A percentile compares a stretch with the other conserved stretches of the same genome.
These are phyloP conservation scores for Lecanicillium sp. DNA, from an alignment of 2,329 filamentous ascomycete genomes.

Conservation along the genomic window DNA sequence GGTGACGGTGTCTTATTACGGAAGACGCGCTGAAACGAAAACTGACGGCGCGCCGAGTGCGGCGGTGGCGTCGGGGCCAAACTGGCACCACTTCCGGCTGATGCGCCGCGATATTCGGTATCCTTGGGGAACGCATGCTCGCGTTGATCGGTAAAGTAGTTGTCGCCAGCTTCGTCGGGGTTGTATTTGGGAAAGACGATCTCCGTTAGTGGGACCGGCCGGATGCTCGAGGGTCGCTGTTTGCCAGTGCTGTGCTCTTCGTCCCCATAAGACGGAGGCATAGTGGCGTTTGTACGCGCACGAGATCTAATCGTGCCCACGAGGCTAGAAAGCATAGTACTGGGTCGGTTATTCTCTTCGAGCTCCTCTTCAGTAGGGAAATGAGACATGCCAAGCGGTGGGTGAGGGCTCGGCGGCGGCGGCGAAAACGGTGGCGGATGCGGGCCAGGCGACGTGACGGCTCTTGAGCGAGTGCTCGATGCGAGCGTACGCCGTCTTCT, in stretches of 20 bases:
- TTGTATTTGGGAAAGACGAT: constrained; percentile 45
- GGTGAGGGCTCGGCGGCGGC: constrained; percentile 42
- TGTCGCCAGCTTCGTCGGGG: constrained; percentile 31
- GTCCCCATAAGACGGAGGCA: constrained; percentile 21
- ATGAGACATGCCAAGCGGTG: constrained; percentile 79
- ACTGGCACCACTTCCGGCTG: constrained; percentile 31
- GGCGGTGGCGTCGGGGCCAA: constrained; percentile 53
- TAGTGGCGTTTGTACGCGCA: constrained; percentile 24
- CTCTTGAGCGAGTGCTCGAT: constrained; percentile 10
- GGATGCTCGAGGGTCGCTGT: constrained; percentile 42
- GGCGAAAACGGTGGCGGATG: constrained; percentile 23
- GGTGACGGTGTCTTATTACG: constrained; percentile 16
- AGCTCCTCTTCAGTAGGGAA: constrained; percentile 60
- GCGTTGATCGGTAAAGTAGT: constrained; percentile 23
- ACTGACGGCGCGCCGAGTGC: constrained; percentile 63
- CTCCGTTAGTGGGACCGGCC: constrained; percentile 54
- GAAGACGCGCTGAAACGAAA: constrained; percentile 88
- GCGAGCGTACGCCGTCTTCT: constrained; percentile 58
- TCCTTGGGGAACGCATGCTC: constrained; percentile 40
- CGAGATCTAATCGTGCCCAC: constrained; percentile 41
- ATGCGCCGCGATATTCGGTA: constrained; percentile 41
- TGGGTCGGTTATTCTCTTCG: constrained; percentile 40
- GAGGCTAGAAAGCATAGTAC: constrained; percentile 44
- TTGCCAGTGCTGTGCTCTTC: constrained; percentile 30
- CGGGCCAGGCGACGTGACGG: constrained; percentile 13